Conservation (phyloP, 2,329 filamentous ascomycete genomes). For the Colletotrichum shisoi region DNA sequence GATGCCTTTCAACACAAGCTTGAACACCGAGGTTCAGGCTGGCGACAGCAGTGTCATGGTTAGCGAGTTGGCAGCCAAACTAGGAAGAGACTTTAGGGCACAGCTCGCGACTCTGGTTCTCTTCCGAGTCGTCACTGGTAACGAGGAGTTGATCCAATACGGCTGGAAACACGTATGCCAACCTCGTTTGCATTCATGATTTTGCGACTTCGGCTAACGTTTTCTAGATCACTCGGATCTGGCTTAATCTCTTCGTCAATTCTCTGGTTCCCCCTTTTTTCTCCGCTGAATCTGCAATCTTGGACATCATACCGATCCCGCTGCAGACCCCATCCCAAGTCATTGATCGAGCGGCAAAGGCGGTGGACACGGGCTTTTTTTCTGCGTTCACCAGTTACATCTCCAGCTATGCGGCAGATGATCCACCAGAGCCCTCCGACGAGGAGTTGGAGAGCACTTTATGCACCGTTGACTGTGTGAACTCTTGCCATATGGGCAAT, state of each 20-base stretch:
- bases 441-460: slow-evolving; percentile 96
- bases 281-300: slow-evolving; percentile 64
- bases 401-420: slow-evolving; percentile 97
- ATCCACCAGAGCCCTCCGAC: slow-evolving; percentile 95
- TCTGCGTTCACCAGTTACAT: slow-evolving; percentile 96
- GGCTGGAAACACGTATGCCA: slow-evolving; percentile 78
- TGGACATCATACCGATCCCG: slow-evolving; percentile 82
- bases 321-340: slow-evolving; percentile 90
- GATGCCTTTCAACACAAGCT: slow-evolving; percentile 76
- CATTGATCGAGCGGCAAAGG: slow-evolving; percentile 83
- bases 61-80: slow-evolving; percentile 94
- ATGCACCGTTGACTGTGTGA: slow-evolving; percentile 92
- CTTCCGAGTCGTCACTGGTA: slow-evolving; percentile 88
- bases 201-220: slow-evolving; percentile 49
- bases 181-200: neutral
- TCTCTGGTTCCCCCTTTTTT: slow-evolving; percentile 88
- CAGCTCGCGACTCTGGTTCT: slow-evolving; percentile 94
- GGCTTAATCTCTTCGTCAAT: slow-evolving; percentile 95
- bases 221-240: slow-evolving; percentile 81
- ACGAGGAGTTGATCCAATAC: slow-evolving; percentile 76
- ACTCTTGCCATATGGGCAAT: slow-evolving; percentile 82
- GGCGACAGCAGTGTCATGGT: slow-evolving; percentile 97
- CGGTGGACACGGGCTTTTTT: slow-evolving; percentile 83
- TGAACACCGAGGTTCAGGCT: slow-evolving; percentile 96
- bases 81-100: slow-evolving; percentile 91